A percentile compares a stretch with the other conserved stretches of the same genome.
These are phyloP conservation scores for Populus pruinosa DNA, from an alignment of 345 rosid genomes.

Conservation along the genomic window DNA sequence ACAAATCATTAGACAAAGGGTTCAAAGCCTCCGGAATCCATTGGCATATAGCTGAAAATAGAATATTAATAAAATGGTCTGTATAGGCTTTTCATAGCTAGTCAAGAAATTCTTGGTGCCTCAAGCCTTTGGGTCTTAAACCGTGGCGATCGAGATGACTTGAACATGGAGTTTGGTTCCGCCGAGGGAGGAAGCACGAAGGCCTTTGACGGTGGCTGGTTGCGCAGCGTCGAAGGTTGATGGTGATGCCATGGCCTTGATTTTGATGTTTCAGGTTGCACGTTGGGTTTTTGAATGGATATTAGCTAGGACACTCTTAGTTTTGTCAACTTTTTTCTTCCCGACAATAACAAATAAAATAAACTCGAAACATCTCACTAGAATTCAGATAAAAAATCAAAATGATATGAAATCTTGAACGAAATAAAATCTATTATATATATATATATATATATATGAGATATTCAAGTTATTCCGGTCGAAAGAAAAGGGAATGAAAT, in stretches of 20 bases:
- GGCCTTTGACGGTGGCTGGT: conserved; percentile 67
- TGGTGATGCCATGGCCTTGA: conserved; percentile 71
- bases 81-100: not conserved
- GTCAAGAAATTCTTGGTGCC: conserved; percentile 27
- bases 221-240: conserved; percentile 58
- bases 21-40: not conserved
- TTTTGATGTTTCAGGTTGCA: not conserved
- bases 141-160: conserved; percentile 49
- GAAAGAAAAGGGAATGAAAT: too few species aligned
- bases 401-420: too few species aligned
- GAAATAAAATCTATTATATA: too few species aligned
- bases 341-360: too few species aligned
- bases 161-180: conserved; percentile 68
- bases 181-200: conserved; percentile 58
- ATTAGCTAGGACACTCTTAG: not conserved
- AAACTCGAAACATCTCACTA: too few species aligned
- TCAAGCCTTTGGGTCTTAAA: conserved; percentile 48
- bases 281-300: conserved; percentile 36
- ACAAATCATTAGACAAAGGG: not conserved
- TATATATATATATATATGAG: too few species aligned
- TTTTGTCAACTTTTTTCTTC: too few species aligned
- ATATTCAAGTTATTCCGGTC: too few species aligned
- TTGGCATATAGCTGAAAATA: not conserved
- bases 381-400: too few species aligned
- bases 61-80: not conserved